Base-by-base conservation (phyloP, 768 basidiomycete species). In the Lactarius psammicola region DNA sequence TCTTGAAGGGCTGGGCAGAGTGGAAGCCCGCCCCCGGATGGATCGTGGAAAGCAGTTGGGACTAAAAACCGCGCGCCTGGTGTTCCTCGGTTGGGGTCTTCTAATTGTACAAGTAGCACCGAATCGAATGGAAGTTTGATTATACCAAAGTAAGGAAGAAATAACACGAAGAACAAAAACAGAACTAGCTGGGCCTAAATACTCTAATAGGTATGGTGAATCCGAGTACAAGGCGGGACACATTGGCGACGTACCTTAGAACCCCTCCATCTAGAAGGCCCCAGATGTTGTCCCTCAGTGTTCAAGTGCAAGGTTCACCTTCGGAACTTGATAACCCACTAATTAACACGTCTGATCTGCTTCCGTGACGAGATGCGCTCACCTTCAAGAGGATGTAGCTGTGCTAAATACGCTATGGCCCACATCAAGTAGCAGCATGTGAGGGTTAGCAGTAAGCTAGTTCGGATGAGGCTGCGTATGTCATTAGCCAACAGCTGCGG, bases 371-470 rank as follows among this genome's bases (percentile, higher is more conserved):
- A 28, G 17, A 78, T 86, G 67, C 3, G 55, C 59, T 17, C 69
- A 95, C 95, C 78, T 73, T 96, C 87, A 59, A 98, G 82, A 42
- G 95, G 95, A 74, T 98, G 87, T 59, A 97, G 76, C 74, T 98
- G 95, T 1, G 95, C 94, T 75, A 97, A 82, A 77, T 96, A 98
- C n/a, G 95, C 95, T 73, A 96, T 86, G 79, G 89, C 89, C 95
- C 95, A 98, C 87, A 98, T 88, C 71, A 98, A 84, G 79, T 95
- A 98, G 77, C 92, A 95, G 62, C 84, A 89, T 3, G 85, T 80
- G 20, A 98, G 76, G 2, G 91, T 84, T 67, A 98, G 84, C 79
- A 93, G 81, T 56, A 94, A 74, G 68, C 83, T 84, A 2, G 94
- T 90, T 70, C 95, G 89, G 69, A 95, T 84, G 59, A 95, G 84